Evolutionary conservation across 768 basidiomycete species (phyloP), one percentile per base, ranked within the genome.

Genomic region (Sarcomyxa edulis): DNA sequence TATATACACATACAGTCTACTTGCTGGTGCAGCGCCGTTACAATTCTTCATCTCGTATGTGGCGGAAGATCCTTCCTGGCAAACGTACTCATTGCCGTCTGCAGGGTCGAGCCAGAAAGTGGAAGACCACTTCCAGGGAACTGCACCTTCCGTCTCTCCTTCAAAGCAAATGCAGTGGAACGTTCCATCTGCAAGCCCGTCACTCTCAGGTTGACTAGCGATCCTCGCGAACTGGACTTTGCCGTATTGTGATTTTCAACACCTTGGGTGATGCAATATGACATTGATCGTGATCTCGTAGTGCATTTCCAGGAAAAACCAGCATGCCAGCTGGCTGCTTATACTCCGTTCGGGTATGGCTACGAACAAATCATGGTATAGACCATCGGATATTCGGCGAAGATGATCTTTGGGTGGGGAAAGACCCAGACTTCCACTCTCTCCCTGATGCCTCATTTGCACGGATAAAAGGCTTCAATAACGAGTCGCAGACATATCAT

Each of bases 331-430:
- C 58, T n/a, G 75, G 70, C 0, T 72, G 69, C 38, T 53, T 81
- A 3, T 75, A 64, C 58, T 70, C 72, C 11, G 58, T 82, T 15
- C 77, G 82, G 0, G 74, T 82, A 14, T 84, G 82, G 81, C 60
- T 84, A 30, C 67, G 75, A 10, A 67, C 67, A 5, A 69, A 70
- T 12, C 14, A 15, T 22, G 67, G 62, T n/a, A 57, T 76, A 25
- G 76, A 83, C 40, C 82, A 81, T 43, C 71, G 78, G 24, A 39
- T 84, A 30, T 84, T 84, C 48, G 69, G 70, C 24, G 76, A 77
- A 14, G 76, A 80, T 47, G 76, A 80, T 19, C 50, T 84, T 19
- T 83, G 79, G 78, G 59, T 83, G 9, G 81, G 76, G 12, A 75
- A 65, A 49, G 79, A 84, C 49, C 77, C 76, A 4, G 78, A 84